These are phyloP conservation scores for Tinospora cordifolia DNA, from an alignment of 164 flowering plant genomes.

Conservation along the genomic window DNA sequence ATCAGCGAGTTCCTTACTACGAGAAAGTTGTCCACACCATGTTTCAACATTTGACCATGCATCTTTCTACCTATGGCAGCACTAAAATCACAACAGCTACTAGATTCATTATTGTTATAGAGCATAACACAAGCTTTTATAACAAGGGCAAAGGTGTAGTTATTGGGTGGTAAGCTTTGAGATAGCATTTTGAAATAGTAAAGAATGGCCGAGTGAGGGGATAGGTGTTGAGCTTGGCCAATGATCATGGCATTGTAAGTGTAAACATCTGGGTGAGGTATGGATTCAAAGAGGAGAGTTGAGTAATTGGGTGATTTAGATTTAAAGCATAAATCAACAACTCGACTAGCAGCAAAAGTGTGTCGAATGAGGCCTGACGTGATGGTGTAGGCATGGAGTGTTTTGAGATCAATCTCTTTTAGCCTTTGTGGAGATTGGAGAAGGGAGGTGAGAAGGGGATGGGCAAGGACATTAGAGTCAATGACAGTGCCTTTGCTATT, in stretches of 20 bases:
- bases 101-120: neutral
- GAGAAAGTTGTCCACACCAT: conserved; percentile 12
- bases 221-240: conserved; percentile 11
- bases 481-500: too few relatives aligned
- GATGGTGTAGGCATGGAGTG: conserved; percentile 21
- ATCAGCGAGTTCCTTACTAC: conserved; percentile 13
- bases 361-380: conserved; percentile 19
- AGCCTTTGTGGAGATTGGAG: too few relatives aligned
- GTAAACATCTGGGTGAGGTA: conserved; percentile 19
- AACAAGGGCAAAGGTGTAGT: conserved; percentile 20
- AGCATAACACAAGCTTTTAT: conserved; percentile 19
- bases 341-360: conserved; percentile 17
- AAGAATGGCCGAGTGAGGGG: conserved; percentile 6
- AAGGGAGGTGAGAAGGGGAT: too few relatives aligned
- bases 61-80: conserved; percentile 3
- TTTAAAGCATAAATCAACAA: conserved; percentile 17
- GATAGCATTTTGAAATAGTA: conserved; percentile 18
- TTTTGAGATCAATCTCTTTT: neutral
- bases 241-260: conserved; percentile 24
- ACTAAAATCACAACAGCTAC: neutral
- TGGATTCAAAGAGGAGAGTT: conserved; percentile 15
- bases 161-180: conserved; percentile 10
- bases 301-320: conserved; percentile 6
- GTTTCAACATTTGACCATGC: conserved; percentile 16
- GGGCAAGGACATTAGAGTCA: too few relatives aligned